A percentile compares a stretch with the other conserved stretches of the same genome.
phyloP scores from a whole-genome alignment of 495 filamentous ascomycete genomes.

The Podospora tetraspora region DNA sequence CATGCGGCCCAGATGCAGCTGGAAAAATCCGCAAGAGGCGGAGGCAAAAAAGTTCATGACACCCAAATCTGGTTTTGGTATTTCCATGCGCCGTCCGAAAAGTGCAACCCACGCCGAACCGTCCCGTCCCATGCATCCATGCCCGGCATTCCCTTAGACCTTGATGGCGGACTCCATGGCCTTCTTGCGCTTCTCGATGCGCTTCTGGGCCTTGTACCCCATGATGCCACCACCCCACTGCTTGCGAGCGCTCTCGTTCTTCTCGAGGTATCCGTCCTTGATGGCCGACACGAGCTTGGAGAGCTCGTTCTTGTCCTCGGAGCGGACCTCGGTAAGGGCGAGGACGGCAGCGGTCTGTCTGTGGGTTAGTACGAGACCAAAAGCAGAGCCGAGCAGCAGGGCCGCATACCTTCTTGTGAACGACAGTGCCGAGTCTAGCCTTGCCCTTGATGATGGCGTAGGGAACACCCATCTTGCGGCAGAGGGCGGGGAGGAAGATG shows the following conservation, averaged over 20 bases:
- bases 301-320: slow-evolving; percentile 96
- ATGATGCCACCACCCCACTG: slow-evolving; percentile 99
- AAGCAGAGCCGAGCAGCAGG: not conserved
- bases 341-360: slow-evolving; percentile 87
- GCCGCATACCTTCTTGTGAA: slow-evolving; percentile 91
- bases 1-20: slow-evolving; percentile 6
- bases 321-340: slow-evolving; percentile 90
- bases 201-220: slow-evolving; percentile 92
- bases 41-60: slow-evolving; percentile 32
- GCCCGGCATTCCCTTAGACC: slow-evolving; percentile 56
- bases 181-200: slow-evolving; percentile 94
- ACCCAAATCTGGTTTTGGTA: slow-evolving; percentile 38
- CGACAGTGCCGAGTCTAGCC: slow-evolving; percentile 95
- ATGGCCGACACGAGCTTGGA: slow-evolving; percentile 91
- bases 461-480: slow-evolving; percentile 99
- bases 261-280: slow-evolving; percentile 97
- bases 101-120: slow-evolving; percentile 28
- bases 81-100: slow-evolving; percentile 35
- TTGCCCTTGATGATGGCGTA: slow-evolving; percentile 99
- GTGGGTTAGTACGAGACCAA: slow-evolving; percentile 21
- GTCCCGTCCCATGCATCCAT: slow-evolving; percentile 18
- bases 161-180: slow-evolving; percentile 88
- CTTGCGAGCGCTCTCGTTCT: slow-evolving; percentile 86
- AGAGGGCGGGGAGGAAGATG: slow-evolving; percentile 97
- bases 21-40: slow-evolving; percentile 24